Evolutionary conservation across 1,284 basidiomycete species (phyloP).

Genomic region (Grifola frondosa): DNA sequence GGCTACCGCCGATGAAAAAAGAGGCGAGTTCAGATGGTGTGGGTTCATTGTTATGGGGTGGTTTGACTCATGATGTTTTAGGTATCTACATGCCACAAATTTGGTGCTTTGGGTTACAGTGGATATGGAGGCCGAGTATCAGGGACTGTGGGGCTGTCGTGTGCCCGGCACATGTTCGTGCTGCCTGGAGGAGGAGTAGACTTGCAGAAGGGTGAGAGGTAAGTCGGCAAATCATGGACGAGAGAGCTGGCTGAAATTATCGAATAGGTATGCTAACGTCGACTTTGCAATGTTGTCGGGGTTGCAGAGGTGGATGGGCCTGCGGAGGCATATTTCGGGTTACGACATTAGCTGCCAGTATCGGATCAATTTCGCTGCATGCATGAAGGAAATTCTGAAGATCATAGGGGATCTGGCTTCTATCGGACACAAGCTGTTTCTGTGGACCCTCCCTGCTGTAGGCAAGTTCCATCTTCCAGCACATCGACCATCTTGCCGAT

Average conservation of each 20-base stretch:
- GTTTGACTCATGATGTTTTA: neutral
- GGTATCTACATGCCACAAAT: neutral
- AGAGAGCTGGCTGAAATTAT: too few species aligned
- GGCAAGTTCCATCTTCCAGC: constrained; percentile 8
- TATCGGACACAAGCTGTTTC: neutral
- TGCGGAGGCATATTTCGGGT: neutral
- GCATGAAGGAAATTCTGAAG: neutral
- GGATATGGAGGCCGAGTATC: neutral
- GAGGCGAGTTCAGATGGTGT: too few species aligned
- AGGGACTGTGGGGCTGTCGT: constrained; percentile 1
- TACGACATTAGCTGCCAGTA: constrained; percentile 12
- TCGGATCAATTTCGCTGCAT: neutral
- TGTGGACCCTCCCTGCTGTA: neutral
- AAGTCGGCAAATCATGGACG: too few species aligned
- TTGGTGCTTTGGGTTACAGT: neutral
- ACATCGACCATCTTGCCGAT: neutral
- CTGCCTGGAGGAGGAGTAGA: constrained; percentile 5
- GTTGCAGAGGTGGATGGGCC: neutral
- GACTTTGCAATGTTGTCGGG: neutral
- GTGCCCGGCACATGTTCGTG: constrained; percentile 6
- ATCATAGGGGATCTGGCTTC: neutral
- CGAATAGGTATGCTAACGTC: too few species aligned
- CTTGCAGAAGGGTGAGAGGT: constrained; percentile 12
- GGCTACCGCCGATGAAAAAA: too few species aligned
- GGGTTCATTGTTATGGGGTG: neutral